These are phyloP conservation scores for Eurotiales sp. DNA, from an alignment of 2,329 filamentous ascomycete species.

Conservation along the genomic window DNA sequence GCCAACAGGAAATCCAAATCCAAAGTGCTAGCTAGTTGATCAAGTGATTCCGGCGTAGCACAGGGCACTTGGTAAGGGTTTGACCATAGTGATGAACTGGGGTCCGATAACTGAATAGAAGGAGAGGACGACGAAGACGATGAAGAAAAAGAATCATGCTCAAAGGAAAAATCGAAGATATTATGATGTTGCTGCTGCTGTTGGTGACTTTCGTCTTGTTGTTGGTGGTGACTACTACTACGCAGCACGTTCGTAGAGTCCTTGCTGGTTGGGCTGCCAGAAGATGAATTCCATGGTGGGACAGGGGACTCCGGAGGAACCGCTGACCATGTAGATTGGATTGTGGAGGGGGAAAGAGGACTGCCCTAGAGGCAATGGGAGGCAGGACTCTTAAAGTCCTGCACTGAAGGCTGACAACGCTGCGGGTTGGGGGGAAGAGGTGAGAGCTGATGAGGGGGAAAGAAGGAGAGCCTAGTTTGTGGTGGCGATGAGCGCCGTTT, in stretches of 20 bases:
- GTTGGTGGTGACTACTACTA: neutral
- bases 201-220: neutral
- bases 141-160: conserved; percentile 11
- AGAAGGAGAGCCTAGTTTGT: neutral
- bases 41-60: conserved; percentile 8
- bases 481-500: conserved; percentile 7
- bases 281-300: conserved; percentile 14
- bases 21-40: conserved; percentile 11
- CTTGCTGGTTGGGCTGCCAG: conserved; percentile 1
- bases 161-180: conserved; percentile 14
- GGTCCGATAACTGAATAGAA: conserved; percentile 4
- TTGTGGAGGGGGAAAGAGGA: conserved; percentile 8
- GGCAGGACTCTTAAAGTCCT: conserved; percentile 16
- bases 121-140: conserved; percentile 10
- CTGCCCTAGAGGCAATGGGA: conserved; percentile 13
- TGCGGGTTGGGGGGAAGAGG: neutral
- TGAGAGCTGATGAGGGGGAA: neutral
- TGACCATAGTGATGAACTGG: conserved; percentile 12
- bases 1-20: conserved; percentile 10
- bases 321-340: conserved; percentile 15
- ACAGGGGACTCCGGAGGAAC: conserved; percentile 11
- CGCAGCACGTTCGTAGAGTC: conserved; percentile 5
- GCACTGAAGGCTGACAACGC: conserved; percentile 14
- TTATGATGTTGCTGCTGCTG: conserved; percentile 1
- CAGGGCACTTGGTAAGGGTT: conserved; percentile 3